Conservation (phyloP, 371 early-diverging fungal genomes). For the Mortierella sp. region DNA sequence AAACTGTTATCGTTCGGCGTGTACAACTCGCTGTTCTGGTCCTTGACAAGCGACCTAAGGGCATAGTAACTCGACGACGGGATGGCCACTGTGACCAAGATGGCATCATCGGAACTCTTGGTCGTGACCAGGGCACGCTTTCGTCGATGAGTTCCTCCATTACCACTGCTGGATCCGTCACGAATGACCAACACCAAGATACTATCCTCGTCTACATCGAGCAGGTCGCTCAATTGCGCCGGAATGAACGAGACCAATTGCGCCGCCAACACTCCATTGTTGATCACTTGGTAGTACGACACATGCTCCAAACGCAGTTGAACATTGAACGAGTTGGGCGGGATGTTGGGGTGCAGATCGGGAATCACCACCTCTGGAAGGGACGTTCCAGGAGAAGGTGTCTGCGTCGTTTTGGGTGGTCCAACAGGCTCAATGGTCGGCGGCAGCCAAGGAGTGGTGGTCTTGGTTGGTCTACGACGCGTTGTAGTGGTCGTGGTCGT, state of each 20-base stretch:
- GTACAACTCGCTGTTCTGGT: conserved; percentile 22
- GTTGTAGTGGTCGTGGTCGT: conserved; percentile 10
- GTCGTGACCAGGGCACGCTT: conserved; percentile 36
- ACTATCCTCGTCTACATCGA: conserved; percentile 17
- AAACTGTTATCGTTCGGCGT: conserved; percentile 12
- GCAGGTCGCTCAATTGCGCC: conserved; percentile 23
- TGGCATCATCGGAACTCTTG: conserved; percentile 21
- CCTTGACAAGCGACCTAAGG: conserved; percentile 8
- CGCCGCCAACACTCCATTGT: conserved; percentile 43
- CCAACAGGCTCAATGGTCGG: conserved; percentile 33
- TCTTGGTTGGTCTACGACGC: conserved; percentile 15
- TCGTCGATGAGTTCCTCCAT: neutral
- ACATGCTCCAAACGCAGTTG: conserved; percentile 40
- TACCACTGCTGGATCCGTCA: conserved; percentile 7
- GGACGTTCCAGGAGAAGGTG: conserved; percentile 39
- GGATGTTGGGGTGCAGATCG: conserved; percentile 28
- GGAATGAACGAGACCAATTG: conserved; percentile 49
- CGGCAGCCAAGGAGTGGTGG: conserved; percentile 45
- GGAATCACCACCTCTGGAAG: conserved; percentile 48
- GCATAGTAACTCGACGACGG: conserved; percentile 23
- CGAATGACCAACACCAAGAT: conserved; percentile 43
- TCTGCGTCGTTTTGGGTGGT: conserved; percentile 22
- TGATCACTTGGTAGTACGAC: conserved; percentile 47
- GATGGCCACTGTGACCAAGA: conserved; percentile 31
- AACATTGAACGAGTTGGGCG: conserved; percentile 33